Base-by-base conservation (phyloP, 768 basidiomycete species). In the Boletellus emodensis region DNA sequence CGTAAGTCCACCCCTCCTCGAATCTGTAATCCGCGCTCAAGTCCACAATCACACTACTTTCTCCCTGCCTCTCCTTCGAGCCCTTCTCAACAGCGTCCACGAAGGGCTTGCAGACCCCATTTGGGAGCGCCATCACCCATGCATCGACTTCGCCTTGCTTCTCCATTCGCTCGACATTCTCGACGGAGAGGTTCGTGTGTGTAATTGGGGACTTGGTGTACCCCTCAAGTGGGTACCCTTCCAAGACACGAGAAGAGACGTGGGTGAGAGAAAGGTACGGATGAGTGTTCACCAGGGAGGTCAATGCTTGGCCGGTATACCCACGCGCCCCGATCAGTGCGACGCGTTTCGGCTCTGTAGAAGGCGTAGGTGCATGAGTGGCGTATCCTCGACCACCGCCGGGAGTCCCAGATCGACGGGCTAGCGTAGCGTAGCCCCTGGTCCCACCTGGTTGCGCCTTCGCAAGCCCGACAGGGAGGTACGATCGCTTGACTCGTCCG, bases 71-170 rank as follows among this genome's bases (percentile, higher is more conserved):
- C 60, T 76, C 79, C 54, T 73, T 71, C 13, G 85, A 75, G 6
- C 85, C 91, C 34, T 81, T 78, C 61, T 96, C 93, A 42, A 99
- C 72, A 14, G 95, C 95, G 61, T 94, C 93, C 32, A 99, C 93
- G 65, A 95, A 99, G 1, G 94, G 94, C 70, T 94, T 94, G 73
- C 90, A 88, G 20, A 92, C 81, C 17, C 96, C 96, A 58, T 98
- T 99, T n/a, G 96, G 96, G 42, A 99, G 79, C 3, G 96, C 96
- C 90, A 97, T 94, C 46, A 98, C 83, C 95, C 96, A 99, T 9
- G 93, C 95, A 64, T 99, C 95, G 15, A 99, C 92, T 62, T 87
- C 88, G 9, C 88, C 85, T 44, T 82, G 74, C 70, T 85, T 84
- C 71, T 97, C 96, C 85, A 99, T 88, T 64, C 72, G 75, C 66